These are phyloP conservation scores for Colletotrichum melonis DNA, from an alignment of 2,329 filamentous ascomycete genomes.

Conservation along the genomic window DNA sequence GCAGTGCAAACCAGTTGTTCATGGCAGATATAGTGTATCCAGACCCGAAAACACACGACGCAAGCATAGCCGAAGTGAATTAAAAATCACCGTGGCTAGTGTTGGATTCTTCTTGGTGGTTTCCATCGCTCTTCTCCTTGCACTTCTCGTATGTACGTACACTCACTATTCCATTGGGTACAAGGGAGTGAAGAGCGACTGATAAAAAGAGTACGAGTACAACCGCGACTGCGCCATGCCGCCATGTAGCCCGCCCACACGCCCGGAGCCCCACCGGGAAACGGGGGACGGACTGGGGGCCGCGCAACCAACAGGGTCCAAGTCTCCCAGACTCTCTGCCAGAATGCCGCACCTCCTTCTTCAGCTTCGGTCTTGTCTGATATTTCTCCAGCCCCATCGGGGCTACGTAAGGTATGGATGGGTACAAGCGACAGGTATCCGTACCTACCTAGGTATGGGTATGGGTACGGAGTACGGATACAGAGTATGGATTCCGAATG, in stretches of 20 bases:
- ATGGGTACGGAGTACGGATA: too few species aligned
- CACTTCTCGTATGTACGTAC: background rate
- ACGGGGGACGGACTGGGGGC: slow-evolving; percentile 19
- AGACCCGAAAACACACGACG: background rate
- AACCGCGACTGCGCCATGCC: slow-evolving; percentile 30
- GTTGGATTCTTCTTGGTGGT: background rate
- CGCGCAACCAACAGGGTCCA: slow-evolving; percentile 35
- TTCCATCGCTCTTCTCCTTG: background rate
- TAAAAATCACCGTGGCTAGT: background rate
- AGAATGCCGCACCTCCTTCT: background rate
- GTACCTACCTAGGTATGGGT: too few species aligned
- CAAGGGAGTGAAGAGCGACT: background rate
- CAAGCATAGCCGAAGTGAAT: background rate
- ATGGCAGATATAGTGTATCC: too few species aligned
- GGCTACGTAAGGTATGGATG: background rate
- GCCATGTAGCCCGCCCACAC: slow-evolving; percentile 34
- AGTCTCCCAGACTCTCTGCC: background rate
- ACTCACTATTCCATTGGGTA: background rate
- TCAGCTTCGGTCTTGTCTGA: slow-evolving; percentile 11
- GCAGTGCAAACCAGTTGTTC: background rate
- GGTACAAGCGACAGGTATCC: too few species aligned
- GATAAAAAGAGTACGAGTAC: background rate
- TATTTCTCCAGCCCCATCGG: slow-evolving; percentile 13
- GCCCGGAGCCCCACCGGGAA: slow-evolving; percentile 22
- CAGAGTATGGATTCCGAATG: background rate